phyloP scores from a whole-genome alignment of 2,329 filamentous ascomycete species.

The Alternaria sp. region DNA sequence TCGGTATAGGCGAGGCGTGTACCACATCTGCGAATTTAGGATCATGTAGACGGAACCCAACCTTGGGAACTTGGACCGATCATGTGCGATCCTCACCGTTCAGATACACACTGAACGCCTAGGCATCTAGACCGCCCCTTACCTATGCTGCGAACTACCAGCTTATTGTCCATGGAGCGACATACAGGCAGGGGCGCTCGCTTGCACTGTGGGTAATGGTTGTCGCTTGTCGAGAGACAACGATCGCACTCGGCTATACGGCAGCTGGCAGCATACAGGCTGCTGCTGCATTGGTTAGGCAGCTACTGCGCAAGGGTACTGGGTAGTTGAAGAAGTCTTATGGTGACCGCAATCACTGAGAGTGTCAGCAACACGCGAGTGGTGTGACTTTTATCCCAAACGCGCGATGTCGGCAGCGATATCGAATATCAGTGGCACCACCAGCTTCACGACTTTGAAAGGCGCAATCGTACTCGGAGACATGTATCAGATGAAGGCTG shows the following conservation, averaged over 20 bases:
- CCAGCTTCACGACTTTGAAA: not conserved
- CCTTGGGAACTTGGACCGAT: not conserved
- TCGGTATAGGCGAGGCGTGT: not conserved
- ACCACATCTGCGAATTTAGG: not conserved
- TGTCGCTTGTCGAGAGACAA: not conserved
- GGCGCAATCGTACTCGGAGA: not conserved
- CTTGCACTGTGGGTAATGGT: not conserved
- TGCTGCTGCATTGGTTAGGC: not conserved
- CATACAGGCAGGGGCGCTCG: not conserved
- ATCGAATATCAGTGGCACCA: not conserved
- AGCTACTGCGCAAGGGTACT: not conserved
- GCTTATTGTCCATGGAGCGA: too few species aligned
- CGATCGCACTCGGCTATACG: not conserved
- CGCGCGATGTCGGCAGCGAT: not conserved
- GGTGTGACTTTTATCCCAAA: not conserved
- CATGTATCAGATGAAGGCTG: not conserved
- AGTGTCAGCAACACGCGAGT: not conserved
- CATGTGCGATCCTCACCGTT: not conserved
- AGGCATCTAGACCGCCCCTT: not conserved
- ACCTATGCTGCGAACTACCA: not conserved
- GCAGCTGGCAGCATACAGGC: not conserved
- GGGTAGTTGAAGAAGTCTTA: not conserved
- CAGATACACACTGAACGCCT: not conserved
- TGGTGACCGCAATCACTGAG: not conserved
- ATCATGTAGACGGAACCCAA: not conserved